Base-by-base conservation (phyloP, 768 basidiomycete genomes). In the Hortiboletus campestris region DNA sequence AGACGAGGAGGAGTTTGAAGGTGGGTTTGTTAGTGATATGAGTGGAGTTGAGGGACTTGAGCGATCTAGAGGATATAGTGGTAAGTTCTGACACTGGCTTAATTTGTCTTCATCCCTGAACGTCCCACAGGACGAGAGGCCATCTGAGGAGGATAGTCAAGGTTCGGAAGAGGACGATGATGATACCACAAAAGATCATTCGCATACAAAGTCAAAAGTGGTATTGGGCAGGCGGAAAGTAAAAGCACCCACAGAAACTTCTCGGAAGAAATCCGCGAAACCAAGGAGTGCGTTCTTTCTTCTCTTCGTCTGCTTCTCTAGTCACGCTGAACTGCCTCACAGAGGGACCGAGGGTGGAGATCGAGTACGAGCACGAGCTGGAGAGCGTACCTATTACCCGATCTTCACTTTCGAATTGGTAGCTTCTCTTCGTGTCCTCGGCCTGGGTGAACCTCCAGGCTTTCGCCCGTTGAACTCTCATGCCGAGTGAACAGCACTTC, bases 281-380 rank as follows among this genome's bases (percentile, higher is more conserved):
- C 83, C 84, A 70, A 85, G 81, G 63, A 81, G 86, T 84, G 68
- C 61, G 82, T 78, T 51, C 20, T 28, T 36, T 44, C 28, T 46
- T 6, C 14, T n/a, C 7, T 46, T 47, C n/a, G n/a, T 43, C 41
- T 45, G 2, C 20, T 32, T 45, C 20, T 32, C 3, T 25, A 56
- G 25, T 46, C 43, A 54, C 43, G 42, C 62, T 69, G 44, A 69
- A 32, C 40, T 43, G 39, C 39, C 42, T 47, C 57, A 11, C 69
- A 87, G 86, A 79, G 65, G 89, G 86, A 19, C 88, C 93, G 14
- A 79, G 87, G 60, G 88, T 98, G 66, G 92, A 98, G 70, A 88
- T 98, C 65, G 96, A 98, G 73, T 97, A 97, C 84, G 95, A 98
- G 72, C 84, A 91, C 69, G 95, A 97, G 75, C 78, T 89, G 72